A percentile compares a stretch with the other conserved stretches of the same genome.
These are phyloP conservation scores for Sophora flavescens DNA, from an alignment of 306 rosid genomes.

Conservation along the genomic window DNA sequence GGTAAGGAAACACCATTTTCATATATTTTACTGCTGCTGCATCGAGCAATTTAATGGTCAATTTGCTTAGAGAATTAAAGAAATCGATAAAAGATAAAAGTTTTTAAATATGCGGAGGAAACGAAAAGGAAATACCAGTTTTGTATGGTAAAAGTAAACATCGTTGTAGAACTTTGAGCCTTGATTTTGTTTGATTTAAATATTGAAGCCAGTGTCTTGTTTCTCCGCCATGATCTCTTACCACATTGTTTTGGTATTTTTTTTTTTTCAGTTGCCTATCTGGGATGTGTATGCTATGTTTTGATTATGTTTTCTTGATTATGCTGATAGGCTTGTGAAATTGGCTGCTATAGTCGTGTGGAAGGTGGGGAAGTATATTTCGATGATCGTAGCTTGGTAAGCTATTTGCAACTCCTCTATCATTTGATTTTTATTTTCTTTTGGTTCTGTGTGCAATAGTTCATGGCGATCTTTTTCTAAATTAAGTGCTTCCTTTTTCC, in stretches of 20 bases:
- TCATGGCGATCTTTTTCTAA: slow-evolving; percentile 20
- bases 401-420: slow-evolving; percentile 39
- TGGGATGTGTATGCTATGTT: slow-evolving; percentile 7
- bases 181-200: slow-evolving; percentile 28
- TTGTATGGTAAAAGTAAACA: slow-evolving; percentile 27
- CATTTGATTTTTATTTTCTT: background rate
- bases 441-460: slow-evolving; percentile 14
- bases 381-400: slow-evolving; percentile 89
- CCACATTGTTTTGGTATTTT: background rate
- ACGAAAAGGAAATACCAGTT: background rate
- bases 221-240: slow-evolving; percentile 11
- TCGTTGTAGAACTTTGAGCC: background rate
- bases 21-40: slow-evolving; percentile 14
- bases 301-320: slow-evolving; percentile 42
- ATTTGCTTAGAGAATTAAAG: slow-evolving; percentile 21
- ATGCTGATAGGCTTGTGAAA: slow-evolving; percentile 76
- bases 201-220: slow-evolving; percentile 11
- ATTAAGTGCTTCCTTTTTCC: slow-evolving; percentile 25
- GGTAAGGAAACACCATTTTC: slow-evolving; percentile 45
- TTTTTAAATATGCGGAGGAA: slow-evolving; percentile 11
- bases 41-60: slow-evolving; percentile 27
- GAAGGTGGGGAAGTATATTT: slow-evolving; percentile 90
- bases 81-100: slow-evolving; percentile 2
- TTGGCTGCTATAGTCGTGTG: slow-evolving; percentile 90
- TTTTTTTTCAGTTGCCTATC: slow-evolving; percentile 15